phyloP scores from a whole-genome alignment of 140 eudicot genomes.

The Bidens hawaiensis region DNA sequence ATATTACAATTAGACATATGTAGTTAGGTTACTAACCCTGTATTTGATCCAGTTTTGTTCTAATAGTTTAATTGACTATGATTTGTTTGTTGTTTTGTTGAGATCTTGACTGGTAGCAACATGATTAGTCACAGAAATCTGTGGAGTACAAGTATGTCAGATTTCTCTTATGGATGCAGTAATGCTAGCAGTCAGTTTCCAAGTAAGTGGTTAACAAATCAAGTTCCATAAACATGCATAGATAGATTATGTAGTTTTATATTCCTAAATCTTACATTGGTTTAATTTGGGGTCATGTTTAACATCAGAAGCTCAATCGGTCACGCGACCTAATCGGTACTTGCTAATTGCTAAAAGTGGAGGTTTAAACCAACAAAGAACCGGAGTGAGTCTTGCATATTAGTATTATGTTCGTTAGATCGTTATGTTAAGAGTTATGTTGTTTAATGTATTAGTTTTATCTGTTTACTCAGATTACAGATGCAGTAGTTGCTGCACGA shows the following conservation, averaged over 20 bases:
- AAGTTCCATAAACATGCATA: background rate
- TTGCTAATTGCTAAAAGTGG: constrained; percentile 62
- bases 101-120: constrained; percentile 52
- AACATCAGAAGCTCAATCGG: constrained; percentile 34
- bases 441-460: background rate
- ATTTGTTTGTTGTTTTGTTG: constrained; percentile 21
- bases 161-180: constrained; percentile 74
- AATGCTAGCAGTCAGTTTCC: constrained; percentile 64
- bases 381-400: constrained; percentile 42
- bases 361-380: constrained; percentile 65
- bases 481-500: constrained; percentile 96
- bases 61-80: constrained; percentile 6
- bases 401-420: background rate
- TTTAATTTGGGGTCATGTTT: constrained; percentile 2
- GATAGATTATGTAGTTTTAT: background rate
- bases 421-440: background rate
- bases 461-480: constrained; percentile 49
- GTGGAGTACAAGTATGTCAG: constrained; percentile 59
- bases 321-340: constrained; percentile 43
- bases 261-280: background rate
- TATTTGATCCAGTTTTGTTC: background rate
- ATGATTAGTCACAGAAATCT: constrained; percentile 38
- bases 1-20: background rate
- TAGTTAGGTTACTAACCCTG: background rate
- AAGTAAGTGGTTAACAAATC: constrained; percentile 36